Base-by-base conservation (phyloP, 495 filamentous ascomycete species). In the Hyphodiscus hymeniophilus region DNA sequence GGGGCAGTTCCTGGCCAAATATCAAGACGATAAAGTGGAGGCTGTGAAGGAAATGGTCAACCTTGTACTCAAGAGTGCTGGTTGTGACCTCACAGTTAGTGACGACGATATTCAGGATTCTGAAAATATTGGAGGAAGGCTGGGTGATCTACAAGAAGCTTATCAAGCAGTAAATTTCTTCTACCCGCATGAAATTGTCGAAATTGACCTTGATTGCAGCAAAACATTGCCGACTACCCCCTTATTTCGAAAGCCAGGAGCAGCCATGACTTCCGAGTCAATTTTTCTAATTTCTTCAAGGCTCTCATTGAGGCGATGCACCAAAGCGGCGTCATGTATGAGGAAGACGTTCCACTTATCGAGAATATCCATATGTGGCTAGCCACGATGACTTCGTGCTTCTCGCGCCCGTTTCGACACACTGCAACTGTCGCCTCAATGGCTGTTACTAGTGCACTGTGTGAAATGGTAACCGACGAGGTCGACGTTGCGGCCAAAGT, bases 361-460 rank as follows among this genome's bases (percentile, higher is more conserved):
- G 87, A 95, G 57, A 94, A 91, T 55, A 75, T 95, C 41, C 74
- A 86, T 49, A 66, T 83, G 45, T 98, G 92, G 94, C 68, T 95
- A 23, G 79, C 80, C 15, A 77, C 82, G 17, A 85, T 97, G 82
- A 89, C 89, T 3, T 90, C 86, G 7, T 85, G 87, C 0, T 66
- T 72, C 1, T 80, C 86, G 33, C 79, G 94, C 17, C 89, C 92
- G 4, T 95, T 98, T 64, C 74, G 92, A 44, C 94, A 97, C 63
- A 98, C 92, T 0, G 81, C 89, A 1, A 94, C 91, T 1, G 75
- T 94, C 4, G 77, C 88, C 12, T 78, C 83, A 2, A 69, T 96
- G 23, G 72, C 82, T 17, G 82, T 95, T 50, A 78, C 84, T 39
- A 85, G 72, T 39, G 71, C 81, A 0, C 66, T 98, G 23, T 83